Conservation (phyloP, 1,284 basidiomycete species). For the Cutaneotrichosporon dermatis region DNA sequence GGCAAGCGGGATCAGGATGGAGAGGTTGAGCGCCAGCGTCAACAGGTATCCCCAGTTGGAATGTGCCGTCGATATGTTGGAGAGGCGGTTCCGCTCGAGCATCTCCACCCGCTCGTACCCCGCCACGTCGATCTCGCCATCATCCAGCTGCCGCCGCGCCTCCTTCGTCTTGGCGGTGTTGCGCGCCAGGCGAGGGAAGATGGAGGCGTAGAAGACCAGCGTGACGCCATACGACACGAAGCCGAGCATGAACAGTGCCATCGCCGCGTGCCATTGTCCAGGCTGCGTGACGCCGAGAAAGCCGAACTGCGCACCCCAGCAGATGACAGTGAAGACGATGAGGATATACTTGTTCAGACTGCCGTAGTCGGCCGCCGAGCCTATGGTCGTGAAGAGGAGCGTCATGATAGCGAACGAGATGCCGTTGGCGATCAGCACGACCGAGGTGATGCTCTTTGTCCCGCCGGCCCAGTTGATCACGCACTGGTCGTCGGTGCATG, state of each 20-base stretch:
- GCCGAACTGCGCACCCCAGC: conserved; percentile 71
- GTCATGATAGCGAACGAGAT: conserved; percentile 55
- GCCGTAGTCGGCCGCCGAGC: conserved; percentile 74
- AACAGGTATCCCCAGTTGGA: conserved; percentile 63
- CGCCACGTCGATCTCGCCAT: conserved; percentile 57
- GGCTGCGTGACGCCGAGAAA: conserved; percentile 57
- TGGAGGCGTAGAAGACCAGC: conserved; percentile 64
- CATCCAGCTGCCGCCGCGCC: conserved; percentile 57
- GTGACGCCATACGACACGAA: conserved; percentile 49
- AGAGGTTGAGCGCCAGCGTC: conserved; percentile 63
- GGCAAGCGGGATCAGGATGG: conserved; percentile 64
- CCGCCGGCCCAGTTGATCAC: conserved; percentile 66
- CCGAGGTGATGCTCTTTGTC: conserved; percentile 60
- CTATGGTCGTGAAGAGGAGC: conserved; percentile 62
- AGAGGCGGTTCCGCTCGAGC: conserved; percentile 75
- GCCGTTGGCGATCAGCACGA: conserved; percentile 67
- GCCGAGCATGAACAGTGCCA: conserved; percentile 68
- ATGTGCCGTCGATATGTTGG: conserved; percentile 77
- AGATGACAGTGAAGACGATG: conserved; percentile 60
- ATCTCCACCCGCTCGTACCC: conserved; percentile 71
- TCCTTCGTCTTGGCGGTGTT: conserved; percentile 64
- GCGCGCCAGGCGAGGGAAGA: conserved; percentile 73
- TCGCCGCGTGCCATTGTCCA: conserved; percentile 63
- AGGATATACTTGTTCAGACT: conserved; percentile 69
- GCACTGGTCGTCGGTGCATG: conserved; percentile 23